Evolutionary conservation across 306 rosid species (phyloP).

Genomic region (Cucumis sativus): DNA sequence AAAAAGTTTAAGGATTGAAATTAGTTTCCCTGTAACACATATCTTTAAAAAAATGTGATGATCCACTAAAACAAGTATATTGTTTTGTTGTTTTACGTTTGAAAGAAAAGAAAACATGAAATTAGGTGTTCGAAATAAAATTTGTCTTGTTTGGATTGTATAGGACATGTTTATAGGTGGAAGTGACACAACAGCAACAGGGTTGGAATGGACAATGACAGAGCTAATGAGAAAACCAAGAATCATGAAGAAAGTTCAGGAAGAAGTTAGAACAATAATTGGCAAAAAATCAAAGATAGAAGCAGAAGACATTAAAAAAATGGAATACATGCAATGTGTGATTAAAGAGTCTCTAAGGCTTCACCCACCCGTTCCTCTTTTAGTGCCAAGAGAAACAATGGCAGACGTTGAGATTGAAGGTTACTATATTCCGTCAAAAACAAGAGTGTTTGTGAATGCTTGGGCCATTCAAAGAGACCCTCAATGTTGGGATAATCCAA

Average conservation of each 20-base stretch:
- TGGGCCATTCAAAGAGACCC: conserved; percentile 30
- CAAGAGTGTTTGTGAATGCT: conserved; percentile 13
- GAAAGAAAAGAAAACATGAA: no score
- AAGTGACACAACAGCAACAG: conserved; percentile 30
- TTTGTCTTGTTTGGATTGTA: no score
- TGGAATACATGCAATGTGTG: conserved; percentile 34
- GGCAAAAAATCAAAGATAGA: conserved; percentile 12
- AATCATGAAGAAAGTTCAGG: conserved; percentile 22
- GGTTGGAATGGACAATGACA: conserved; percentile 38
- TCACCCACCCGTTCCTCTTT: conserved; percentile 28
- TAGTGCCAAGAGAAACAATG: conserved; percentile 20
- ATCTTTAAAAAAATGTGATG: no score
- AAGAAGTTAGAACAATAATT: conserved; percentile 12
- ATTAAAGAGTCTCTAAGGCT: conserved; percentile 27
- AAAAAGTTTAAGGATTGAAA: no score
- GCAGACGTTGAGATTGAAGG: conserved; percentile 2
- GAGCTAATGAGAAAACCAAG: conserved; percentile 30
- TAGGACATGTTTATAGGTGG: conserved; percentile 37
- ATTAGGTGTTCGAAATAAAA: no score
- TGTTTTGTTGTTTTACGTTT: no score
- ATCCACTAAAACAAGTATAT: no score
- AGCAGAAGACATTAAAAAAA: conserved; percentile 18
- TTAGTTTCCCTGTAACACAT: no score
- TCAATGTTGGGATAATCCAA: conserved; percentile 11
- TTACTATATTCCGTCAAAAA: conserved; percentile 4